Percentiles rank a stretch among this genome's conserved stretches.
These are phyloP conservation scores for Beta lomatogona DNA, from an alignment of 179 eudicot species.

Conservation along the genomic window DNA sequence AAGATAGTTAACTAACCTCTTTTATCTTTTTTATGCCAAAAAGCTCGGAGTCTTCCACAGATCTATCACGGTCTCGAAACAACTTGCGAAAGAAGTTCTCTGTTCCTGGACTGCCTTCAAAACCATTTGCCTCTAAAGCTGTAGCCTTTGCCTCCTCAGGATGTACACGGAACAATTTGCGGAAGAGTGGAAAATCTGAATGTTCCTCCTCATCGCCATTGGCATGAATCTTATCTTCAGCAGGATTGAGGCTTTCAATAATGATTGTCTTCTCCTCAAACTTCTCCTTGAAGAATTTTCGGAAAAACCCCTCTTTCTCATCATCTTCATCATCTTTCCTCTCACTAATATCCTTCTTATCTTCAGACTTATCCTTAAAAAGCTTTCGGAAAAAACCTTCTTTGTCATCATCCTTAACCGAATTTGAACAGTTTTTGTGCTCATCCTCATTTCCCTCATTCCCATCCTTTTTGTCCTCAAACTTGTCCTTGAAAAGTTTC, in stretches of 20 bases:
- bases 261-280: slow-evolving; percentile 71
- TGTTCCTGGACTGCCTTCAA: slow-evolving; percentile 96
- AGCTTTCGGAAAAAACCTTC: slow-evolving; percentile 82
- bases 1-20: slow-evolving; percentile 57
- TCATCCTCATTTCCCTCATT: slow-evolving; percentile 42
- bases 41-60: slow-evolving; percentile 92
- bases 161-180: slow-evolving; percentile 81
- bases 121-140: slow-evolving; percentile 44
- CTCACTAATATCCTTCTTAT: slow-evolving; percentile 67
- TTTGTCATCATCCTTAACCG: slow-evolving; percentile 63
- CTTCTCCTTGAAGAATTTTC: slow-evolving; percentile 80
- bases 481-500: slow-evolving; percentile 50
- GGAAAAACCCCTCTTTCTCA: slow-evolving; percentile 80
- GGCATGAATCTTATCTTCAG: slow-evolving; percentile 58
- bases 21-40: slow-evolving; percentile 67
- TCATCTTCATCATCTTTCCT: slow-evolving; percentile 61
- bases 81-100: slow-evolving; percentile 94
- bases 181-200: slow-evolving; percentile 77
- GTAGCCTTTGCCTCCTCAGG: slow-evolving; percentile 73
- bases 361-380: slow-evolving; percentile 83
- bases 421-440: slow-evolving; percentile 27
- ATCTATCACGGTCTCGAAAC: slow-evolving; percentile 92
- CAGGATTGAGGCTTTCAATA: slow-evolving; percentile 44
- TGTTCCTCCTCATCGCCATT: slow-evolving; percentile 81
- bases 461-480: slow-evolving; percentile 47